These are phyloP conservation scores for Saturnispora dispora DNA, from an alignment of 805 yeast genomes.

Conservation along the genomic window DNA sequence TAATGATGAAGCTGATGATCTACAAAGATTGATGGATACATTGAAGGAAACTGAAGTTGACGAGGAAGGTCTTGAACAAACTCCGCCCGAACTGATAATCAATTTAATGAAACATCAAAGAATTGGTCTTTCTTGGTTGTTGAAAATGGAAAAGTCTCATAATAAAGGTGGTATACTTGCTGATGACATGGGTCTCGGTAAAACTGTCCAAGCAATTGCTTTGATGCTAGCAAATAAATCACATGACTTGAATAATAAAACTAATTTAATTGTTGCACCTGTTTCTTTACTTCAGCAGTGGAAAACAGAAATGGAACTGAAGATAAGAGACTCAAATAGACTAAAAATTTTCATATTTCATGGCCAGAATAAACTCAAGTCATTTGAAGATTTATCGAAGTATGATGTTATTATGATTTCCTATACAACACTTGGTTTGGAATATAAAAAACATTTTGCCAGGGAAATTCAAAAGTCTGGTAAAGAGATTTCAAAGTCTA, in stretches of 20 bases:
- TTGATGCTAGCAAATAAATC: slow-evolving; percentile 42
- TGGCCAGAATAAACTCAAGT: slow-evolving; percentile 31
- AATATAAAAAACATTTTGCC: slow-evolving; percentile 56
- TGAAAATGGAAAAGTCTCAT: slow-evolving; percentile 52
- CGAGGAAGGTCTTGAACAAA: slow-evolving; percentile 42
- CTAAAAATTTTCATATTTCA: slow-evolving; percentile 56
- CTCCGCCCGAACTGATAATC: slow-evolving; percentile 58
- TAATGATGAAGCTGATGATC: slow-evolving; percentile 18
- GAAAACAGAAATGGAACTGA: slow-evolving; percentile 64
- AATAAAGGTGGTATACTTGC: slow-evolving; percentile 64
- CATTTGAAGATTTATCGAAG: slow-evolving; percentile 37
- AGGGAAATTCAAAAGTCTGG: slow-evolving; percentile 28
- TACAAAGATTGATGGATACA: slow-evolving; percentile 24
- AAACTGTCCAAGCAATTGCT: slow-evolving; percentile 62
- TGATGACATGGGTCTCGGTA: slow-evolving; percentile 80
- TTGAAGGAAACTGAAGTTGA: slow-evolving; percentile 43
- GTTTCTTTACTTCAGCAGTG: slow-evolving; percentile 82
- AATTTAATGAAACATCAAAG: slow-evolving; percentile 56
- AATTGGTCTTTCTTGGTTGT: slow-evolving; percentile 76
- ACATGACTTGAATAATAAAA: slow-evolving; percentile 27
- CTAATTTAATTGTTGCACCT: slow-evolving; percentile 81
- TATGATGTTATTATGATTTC: slow-evolving; percentile 76
- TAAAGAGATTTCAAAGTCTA: slow-evolving; percentile 31
- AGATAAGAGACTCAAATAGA: slow-evolving; percentile 39
- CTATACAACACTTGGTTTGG: slow-evolving; percentile 70